phyloP scores from a whole-genome alignment of 129 eudicot species.

The Centrapalus pauciflorus region DNA sequence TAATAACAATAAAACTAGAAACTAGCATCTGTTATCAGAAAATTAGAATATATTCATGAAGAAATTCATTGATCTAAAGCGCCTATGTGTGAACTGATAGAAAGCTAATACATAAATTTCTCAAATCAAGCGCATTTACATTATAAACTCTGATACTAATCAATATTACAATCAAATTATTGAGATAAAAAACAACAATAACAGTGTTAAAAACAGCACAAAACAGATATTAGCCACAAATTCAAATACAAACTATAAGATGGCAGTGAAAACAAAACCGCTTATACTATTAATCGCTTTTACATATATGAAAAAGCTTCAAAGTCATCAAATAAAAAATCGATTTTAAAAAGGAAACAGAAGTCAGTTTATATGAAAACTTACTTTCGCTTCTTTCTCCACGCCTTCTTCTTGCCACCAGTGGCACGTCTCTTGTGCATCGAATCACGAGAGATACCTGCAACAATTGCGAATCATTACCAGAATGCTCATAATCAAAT shows the following conservation, averaged over 20 bases:
- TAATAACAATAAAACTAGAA: too few species aligned
- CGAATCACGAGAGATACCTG: constrained; percentile 27
- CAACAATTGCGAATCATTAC: background rate
- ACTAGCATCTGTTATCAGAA: too few species aligned
- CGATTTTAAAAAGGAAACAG: background rate
- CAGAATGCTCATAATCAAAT: background rate
- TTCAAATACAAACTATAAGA: background rate
- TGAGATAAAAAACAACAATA: background rate
- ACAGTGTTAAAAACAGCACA: background rate
- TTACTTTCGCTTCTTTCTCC: constrained; percentile 35
- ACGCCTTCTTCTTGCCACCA: constrained; percentile 27
- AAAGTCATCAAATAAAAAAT: too few species aligned
- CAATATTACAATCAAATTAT: background rate
- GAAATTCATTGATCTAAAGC: too few species aligned
- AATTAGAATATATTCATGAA: too few species aligned
- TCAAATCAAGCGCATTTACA: too few species aligned
- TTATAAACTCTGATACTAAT: too few species aligned
- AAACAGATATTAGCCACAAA: background rate
- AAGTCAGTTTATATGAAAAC: background rate
- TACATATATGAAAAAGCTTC: too few species aligned
- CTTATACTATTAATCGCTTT: too few species aligned
- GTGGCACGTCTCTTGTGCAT: constrained; percentile 30
- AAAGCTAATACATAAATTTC: too few species aligned
- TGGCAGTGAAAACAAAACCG: too few species aligned
- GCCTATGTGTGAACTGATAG: too few species aligned